Conservation (phyloP, 768 basidiomycete species). For the Boletus pseudopeckii region DNA sequence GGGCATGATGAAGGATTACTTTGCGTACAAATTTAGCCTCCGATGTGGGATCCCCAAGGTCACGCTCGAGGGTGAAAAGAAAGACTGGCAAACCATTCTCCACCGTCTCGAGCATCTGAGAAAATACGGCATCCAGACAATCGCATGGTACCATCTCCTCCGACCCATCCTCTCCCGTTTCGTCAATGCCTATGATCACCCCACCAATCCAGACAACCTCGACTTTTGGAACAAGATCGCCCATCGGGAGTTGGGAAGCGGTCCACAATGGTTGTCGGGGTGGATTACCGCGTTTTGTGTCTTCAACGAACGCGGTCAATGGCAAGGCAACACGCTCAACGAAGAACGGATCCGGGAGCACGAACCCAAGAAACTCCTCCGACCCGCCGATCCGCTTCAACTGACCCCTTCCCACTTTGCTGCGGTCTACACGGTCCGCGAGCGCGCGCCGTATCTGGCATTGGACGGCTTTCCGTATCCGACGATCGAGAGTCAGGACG, state of each 20-base stretch:
- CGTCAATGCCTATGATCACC: slow-evolving; percentile 35
- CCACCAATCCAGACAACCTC: slow-evolving; percentile 27
- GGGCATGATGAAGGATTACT: slow-evolving; percentile 41
- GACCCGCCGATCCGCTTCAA: slow-evolving; percentile 26
- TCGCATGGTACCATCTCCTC: slow-evolving; percentile 40
- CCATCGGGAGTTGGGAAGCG: slow-evolving; percentile 27
- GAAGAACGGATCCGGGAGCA: slow-evolving; percentile 27
- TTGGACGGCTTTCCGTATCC: slow-evolving; percentile 31
- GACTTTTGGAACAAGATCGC: slow-evolving; percentile 40
- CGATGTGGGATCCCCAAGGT: slow-evolving; percentile 43
- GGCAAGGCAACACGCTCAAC: slow-evolving; percentile 31
- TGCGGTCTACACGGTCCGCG: slow-evolving; percentile 24
- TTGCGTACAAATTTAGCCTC: slow-evolving; percentile 31
- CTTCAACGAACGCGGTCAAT: slow-evolving; percentile 30
- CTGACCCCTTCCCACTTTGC: slow-evolving; percentile 26
- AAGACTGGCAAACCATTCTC: slow-evolving; percentile 39
- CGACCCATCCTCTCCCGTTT: slow-evolving; percentile 38
- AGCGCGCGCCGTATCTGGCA: slow-evolving; percentile 17
- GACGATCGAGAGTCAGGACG: slow-evolving; percentile 23
- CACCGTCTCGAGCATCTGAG: slow-evolving; percentile 37
- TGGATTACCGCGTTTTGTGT: slow-evolving; percentile 41
- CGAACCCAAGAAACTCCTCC: slow-evolving; percentile 32
- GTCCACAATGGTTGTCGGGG: slow-evolving; percentile 33
- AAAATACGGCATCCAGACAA: slow-evolving; percentile 34
- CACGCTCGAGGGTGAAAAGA: slow-evolving; percentile 40